Percentiles rank a stretch among this genome's conserved stretches.
Conservation (phyloP, 768 basidiomycete species). For the Amanita inopinata region DNA sequence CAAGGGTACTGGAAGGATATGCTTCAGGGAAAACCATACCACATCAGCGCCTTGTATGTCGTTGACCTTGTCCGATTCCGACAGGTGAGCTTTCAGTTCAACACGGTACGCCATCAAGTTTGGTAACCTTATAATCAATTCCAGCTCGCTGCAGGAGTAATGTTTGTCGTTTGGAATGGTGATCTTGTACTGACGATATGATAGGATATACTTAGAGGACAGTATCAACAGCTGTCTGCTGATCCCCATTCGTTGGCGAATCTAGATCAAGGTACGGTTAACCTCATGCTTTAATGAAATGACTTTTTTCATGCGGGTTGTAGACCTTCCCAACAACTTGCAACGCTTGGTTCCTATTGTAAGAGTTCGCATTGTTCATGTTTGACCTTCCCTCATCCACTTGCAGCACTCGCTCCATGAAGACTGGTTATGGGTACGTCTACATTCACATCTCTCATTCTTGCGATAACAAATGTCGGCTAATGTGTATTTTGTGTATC, state of each 20-base stretch:
- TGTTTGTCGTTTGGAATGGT: slow-evolving; percentile 8
- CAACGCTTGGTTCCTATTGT: slow-evolving; percentile 91
- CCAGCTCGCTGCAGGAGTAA: slow-evolving; percentile 44
- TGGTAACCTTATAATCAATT: too few relatives aligned
- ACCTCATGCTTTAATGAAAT: not conserved
- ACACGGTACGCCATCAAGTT: too few relatives aligned
- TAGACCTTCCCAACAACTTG: slow-evolving; percentile 93
- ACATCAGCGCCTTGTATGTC: slow-evolving; percentile 96
- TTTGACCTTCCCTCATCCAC: not conserved
- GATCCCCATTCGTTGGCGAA: slow-evolving; percentile 94
- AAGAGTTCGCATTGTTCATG: slow-evolving; percentile 22
- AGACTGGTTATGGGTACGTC: slow-evolving; percentile 90
- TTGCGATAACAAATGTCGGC: too few relatives aligned
- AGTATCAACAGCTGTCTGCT: slow-evolving; percentile 89
- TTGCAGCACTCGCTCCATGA: slow-evolving; percentile 74
- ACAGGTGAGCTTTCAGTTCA: slow-evolving; percentile 44
- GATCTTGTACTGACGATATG: slow-evolving; percentile 8
- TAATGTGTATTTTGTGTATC: slow-evolving; percentile 10
- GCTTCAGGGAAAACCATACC: slow-evolving; percentile 77
- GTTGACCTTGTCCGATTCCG: slow-evolving; percentile 94
- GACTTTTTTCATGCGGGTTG: not conserved
- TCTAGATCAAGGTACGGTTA: slow-evolving; percentile 74
- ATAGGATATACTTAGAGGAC: slow-evolving; percentile 80
- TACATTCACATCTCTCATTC: not conserved
- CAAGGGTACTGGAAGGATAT: slow-evolving; percentile 92